Base-by-base conservation (phyloP, 139 green algal genomes). In the Picochlorum sp. region DNA sequence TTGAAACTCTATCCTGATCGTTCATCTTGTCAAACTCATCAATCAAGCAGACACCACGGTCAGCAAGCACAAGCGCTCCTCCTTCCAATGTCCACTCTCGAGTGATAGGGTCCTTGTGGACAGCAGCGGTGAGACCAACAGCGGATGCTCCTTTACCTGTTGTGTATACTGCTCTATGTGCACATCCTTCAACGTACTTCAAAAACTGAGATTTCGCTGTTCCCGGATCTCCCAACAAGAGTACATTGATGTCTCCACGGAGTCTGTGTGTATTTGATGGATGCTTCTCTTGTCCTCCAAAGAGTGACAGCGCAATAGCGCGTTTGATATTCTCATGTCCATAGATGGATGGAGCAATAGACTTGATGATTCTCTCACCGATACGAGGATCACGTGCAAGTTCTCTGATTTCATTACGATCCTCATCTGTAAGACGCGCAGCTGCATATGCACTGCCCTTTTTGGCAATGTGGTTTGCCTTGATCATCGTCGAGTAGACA, bases 11-110 rank as follows among this genome's bases (percentile, higher is more conserved):
- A 75, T 93, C 89, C 71, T 98, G 91, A 69, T 99, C 94, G 70
- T 98, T 98, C 94, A 99, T 99, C 83, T 98, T 99, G 85, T 99
- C 94, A 74, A 99, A 98, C 89, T 99, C 94, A 72, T 99, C 94
- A 68, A 99, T 99, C 2, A 98, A 75, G 84, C 94, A 99, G 41
- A 96, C 74, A n/a, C 94, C 79, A 60, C 85, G 81, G 82, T 99
- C 94, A 3, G 93, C 94, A 66, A 99, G 78, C 73, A 99, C 94
- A 58, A 99, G 83, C 24, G 94, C 94, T 4, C 94, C 94, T 20
- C 94, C 94, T 81, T 99, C 94, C 50, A 99, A 82, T 3, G 90
- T 97, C 92, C 92, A 99, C 82, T 99, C 94, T 41, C 82, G 73
- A 5, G 89, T 97, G 28, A 97, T 74, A 3, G 87, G 74, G 64